phyloP scores from a whole-genome alignment of 2,329 filamentous ascomycete genomes.

The Decorospora gaudefroyi region DNA sequence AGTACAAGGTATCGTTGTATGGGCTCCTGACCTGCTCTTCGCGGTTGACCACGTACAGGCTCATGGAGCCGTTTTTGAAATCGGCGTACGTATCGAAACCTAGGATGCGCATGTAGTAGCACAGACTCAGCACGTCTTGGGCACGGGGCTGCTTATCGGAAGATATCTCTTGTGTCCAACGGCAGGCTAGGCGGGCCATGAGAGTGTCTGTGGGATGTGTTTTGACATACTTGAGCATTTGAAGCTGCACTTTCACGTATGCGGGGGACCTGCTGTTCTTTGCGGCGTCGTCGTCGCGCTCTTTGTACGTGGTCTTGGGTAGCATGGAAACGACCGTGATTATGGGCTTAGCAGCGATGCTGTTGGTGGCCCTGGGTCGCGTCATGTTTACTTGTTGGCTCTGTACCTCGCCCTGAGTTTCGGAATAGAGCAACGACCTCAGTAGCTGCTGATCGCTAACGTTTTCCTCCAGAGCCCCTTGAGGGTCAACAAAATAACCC shows the following conservation, averaged over 20 bases:
- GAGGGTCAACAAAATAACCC: too few relatives aligned
- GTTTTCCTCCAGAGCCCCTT: too few relatives aligned
- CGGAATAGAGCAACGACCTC: too few relatives aligned
- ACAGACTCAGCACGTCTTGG: conserved; percentile 30
- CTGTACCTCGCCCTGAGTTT: too few relatives aligned
- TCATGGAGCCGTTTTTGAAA: conserved; percentile 15
- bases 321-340: conserved; percentile 19
- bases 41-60: conserved; percentile 21
- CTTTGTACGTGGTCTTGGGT: conserved; percentile 22
- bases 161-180: conserved; percentile 22
- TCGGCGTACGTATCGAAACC: conserved; percentile 29
- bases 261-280: conserved; percentile 13
- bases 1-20: conserved; percentile 21
- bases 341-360: background rate
- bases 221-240: conserved; percentile 19
- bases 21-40: background rate
- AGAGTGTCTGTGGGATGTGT: conserved; percentile 19
- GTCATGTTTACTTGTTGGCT: too few relatives aligned
- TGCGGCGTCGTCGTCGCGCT: conserved; percentile 19
- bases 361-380: background rate
- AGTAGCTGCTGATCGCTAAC: too few relatives aligned
- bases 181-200: conserved; percentile 12
- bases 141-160: conserved; percentile 9
- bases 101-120: conserved; percentile 41
- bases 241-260: conserved; percentile 26